Evolutionary conservation across 2,329 filamentous ascomycete species (phyloP), one percentile per base, ranked within the genome.

Genomic region (Monilinia fructigena): DNA sequence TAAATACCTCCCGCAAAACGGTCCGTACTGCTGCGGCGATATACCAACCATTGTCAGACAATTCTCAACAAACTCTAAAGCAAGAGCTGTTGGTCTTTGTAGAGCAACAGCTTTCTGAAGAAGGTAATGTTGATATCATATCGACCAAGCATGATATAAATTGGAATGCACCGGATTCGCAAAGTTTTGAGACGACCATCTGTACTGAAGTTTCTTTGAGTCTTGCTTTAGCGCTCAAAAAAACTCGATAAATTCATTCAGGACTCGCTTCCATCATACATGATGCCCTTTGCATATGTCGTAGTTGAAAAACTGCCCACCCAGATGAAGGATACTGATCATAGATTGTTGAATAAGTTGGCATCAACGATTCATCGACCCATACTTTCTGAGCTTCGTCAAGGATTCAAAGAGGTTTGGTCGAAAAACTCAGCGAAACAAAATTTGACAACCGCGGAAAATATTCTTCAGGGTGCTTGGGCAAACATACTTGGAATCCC

Each of bases 221-320:
- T 20, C 74, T 82, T 40, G 75, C 74, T 23, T 61, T 71, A 6
- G 74, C 75, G 12, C 68, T 81, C 7, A 80, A 78, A 67, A 67
- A 78, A 76, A 42, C 74, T 82, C 5, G 76, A 82, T 71, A 79
- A 78, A 64, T 77, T 71, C 40, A 75, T 81, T 26, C 76, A 78
- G 59, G 73, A 75, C 40, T 78, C 81, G 28, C 75, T 83, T n/a
- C 79, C 81, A 3, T 77, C 78, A 4, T 81, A 81, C 67, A 80
- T 82, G 78, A 73, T 81, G n/a, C 81, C 81, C 0, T 79, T 75
- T 50, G 73, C 76, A 0, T 83, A 82, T 65, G 68, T 82, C 10
- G 72, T 79, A 11, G 69, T 82, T 35, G 76, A 80, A 38, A 74
- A 74, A 38, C 54, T 82, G 20, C 78, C 79, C 0, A 64, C 67